phyloP scores from a whole-genome alignment of 1,284 basidiomycete genomes.

The Pyrrhoderma lamaoense region DNA sequence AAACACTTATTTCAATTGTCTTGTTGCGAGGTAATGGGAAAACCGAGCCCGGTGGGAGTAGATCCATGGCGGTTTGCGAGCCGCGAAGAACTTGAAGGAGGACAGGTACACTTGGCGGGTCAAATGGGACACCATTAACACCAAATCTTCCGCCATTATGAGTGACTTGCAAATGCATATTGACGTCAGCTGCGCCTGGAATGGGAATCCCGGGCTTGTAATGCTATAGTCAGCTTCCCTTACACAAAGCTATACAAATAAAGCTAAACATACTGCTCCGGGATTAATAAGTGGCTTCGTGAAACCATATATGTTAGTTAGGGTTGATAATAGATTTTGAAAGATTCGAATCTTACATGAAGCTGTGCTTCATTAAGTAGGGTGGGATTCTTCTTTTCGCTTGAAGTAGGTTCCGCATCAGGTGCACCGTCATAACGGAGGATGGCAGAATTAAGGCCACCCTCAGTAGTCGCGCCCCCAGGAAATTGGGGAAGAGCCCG shows the following conservation, averaged over 20 bases:
- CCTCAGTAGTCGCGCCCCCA: slow-evolving; percentile 18
- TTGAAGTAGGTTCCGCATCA: slow-evolving; percentile 26
- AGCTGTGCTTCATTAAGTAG: slow-evolving; percentile 27
- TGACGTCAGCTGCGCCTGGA: slow-evolving; percentile 30
- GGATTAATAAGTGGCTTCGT: slow-evolving; percentile 23
- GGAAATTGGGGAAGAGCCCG: slow-evolving; percentile 23
- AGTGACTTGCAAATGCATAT: slow-evolving; percentile 26
- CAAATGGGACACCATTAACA: slow-evolving; percentile 26
- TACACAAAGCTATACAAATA: neutral
- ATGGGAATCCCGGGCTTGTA: slow-evolving; percentile 27
- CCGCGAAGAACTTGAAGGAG: slow-evolving; percentile 34
- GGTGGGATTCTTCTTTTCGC: slow-evolving; percentile 14
- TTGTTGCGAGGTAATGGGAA: slow-evolving; percentile 27
- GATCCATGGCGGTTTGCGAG: slow-evolving; percentile 24
- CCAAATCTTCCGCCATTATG: slow-evolving; percentile 28
- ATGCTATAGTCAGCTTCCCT: neutral
- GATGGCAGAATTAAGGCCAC: slow-evolving; percentile 26
- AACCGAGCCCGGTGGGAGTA: slow-evolving; percentile 28
- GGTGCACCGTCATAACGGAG: slow-evolving; percentile 31
- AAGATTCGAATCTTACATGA: slow-evolving; percentile 14
- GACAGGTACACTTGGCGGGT: slow-evolving; percentile 27
- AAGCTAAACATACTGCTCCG: slow-evolving; percentile 17
- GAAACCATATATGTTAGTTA: neutral
- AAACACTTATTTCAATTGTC: slow-evolving; percentile 31
- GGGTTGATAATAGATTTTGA: slow-evolving; percentile 14